Evolutionary conservation across 2,329 filamentous ascomycete species (phyloP), one percentile per base, ranked within the genome.

Genomic region (Diaporthe ampelina): DNA sequence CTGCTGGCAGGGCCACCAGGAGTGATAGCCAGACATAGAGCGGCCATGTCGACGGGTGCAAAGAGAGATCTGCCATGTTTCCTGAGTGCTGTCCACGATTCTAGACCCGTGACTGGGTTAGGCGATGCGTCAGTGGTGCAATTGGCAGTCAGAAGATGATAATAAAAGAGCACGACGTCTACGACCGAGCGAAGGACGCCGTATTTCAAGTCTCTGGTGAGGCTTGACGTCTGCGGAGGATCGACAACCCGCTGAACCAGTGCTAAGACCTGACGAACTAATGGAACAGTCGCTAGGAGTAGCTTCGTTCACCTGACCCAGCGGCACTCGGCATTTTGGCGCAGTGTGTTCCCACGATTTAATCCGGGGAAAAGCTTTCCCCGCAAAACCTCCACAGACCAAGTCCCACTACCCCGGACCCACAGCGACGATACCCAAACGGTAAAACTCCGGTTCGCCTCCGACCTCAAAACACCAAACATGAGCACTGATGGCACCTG

Each of bases 1-100:
- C 26, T 11, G 78, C 43, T 15, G 79, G 78, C 2, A 80, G 59
- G 19, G 76, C 75, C 21, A 78, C 11, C 32, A 80, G 35, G 9
- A 78, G 75, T 2, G 76, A 76, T 4, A 79, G 71, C 76, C 76
- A 78, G 59, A 74, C 73, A 37, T 75, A 77, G 70, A 76, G 65
- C 2, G 76, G 72, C 76, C 76, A 78, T 52, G 76, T 56, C 9
- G 76, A 72, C 24, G 75, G 77, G 57, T 73, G 70, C 9, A 75
- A 7, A 7, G 67, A 61, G 2, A 75, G 45, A 13, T 67, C 63
- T 37, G 70, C 69, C 69, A 74, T 74, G 17, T 10, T 59, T 15
- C 21, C 13, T 3, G 19, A 24, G 24, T 52, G 11, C 29, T n/a
- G 15, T 7, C 13, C 40, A 43, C 11, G 1, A 11, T 17, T 10